Evolutionary conservation across 2,329 filamentous ascomycete genomes (phyloP), one percentile per base, ranked within the genome.

Genomic region (Pseudogymnoascus sp.): DNA sequence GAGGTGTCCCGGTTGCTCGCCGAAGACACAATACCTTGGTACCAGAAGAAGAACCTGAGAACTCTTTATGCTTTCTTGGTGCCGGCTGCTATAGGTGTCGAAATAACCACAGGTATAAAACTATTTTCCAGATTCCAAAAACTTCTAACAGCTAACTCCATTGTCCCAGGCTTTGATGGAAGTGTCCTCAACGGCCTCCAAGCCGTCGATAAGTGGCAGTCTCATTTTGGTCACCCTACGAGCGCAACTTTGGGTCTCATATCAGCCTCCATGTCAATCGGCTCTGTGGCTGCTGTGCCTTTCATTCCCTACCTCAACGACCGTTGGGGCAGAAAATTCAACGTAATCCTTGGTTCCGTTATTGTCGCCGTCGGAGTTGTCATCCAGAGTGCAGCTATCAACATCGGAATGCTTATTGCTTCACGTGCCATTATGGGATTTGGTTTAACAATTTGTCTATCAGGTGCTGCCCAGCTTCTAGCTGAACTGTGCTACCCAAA

Each of bases 261-360:
- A 35, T 76, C 73, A 61, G 75, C 74, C 2, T 73, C 74, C 64
- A 75, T 75, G 63, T 73, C 73, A 1, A 69, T 78, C 45, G 75
- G 75, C 3, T 74, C 73, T 2, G 65, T 75, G n/a, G 72, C 74
- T 66, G 70, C 74, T 9, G 68, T 76, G 57, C 74, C 74, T 8
- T 72, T 76, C 61, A 69, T 75, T 34, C 73, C 74, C 0, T 69
- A 67, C 18, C 62, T 74, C 7, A 72, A 70, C 21, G 71, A 76
- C 56, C 65, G 66, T 28, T 71, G 74, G 23, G 76, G 76, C 18
- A 73, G 75, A 18, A 71, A 72, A 37, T 61, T 65, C 59, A 71
- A 70, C 30, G 74, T 75, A 58, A 61, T 73, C 10, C 34, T 68
- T 5, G 70, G 64, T 15, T 75, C 70, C 1, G 18, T 70, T 34